Evolutionary conservation across 805 yeast genomes (phyloP), one percentile per base, ranked within the genome.

Genomic region (Starmerella powellii): DNA sequence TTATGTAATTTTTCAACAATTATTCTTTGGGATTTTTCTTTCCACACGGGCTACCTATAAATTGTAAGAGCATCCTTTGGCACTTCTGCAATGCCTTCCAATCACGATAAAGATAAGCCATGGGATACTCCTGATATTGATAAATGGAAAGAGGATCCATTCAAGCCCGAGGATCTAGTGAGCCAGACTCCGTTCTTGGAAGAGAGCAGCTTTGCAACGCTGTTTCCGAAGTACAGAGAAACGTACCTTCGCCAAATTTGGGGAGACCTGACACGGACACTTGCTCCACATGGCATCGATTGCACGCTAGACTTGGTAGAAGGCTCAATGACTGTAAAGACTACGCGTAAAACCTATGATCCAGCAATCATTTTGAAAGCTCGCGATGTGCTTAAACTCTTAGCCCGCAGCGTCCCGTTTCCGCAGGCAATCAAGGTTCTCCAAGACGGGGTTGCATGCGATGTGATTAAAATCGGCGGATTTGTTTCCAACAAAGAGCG

Each of bases 91-190:
- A 88, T 88, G 98, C 85, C 80, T 19, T 84, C 95, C 2, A 84
- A 94, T 36, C 87, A 88, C 62, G 84, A 91, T 62, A 79, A 77
- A 57, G 97, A 91, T 55, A 88, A 88, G 63, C 97, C 97, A 40
- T 87, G 97, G 97, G 97, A 87, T 59, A 87, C 95, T 10, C 84
- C 81, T 17, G 95, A 86, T 53, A 78, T 87, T 44, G 94, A 87
- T 60, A 87, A 88, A 61, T 88, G 98, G 98, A 68, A 72, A 53
- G 68, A 76, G 28, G 94, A 84, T 28, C 93, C 85, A 44, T 91
- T 91, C 68, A 80, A 72, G 52, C 84, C 85, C 2, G 95, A 85
- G 54, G 94, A 91, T 58, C 84, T 86, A 57, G 77, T 75, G 6
- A 74, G 87, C 10, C 95, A 96, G 0, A 70, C 71, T 36, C 82